A percentile compares a stretch with the other conserved stretches of the same genome.
phyloP scores from a whole-genome alignment of 2,329 filamentous ascomycete genomes.

The Aspergillus quadricinctus region DNA sequence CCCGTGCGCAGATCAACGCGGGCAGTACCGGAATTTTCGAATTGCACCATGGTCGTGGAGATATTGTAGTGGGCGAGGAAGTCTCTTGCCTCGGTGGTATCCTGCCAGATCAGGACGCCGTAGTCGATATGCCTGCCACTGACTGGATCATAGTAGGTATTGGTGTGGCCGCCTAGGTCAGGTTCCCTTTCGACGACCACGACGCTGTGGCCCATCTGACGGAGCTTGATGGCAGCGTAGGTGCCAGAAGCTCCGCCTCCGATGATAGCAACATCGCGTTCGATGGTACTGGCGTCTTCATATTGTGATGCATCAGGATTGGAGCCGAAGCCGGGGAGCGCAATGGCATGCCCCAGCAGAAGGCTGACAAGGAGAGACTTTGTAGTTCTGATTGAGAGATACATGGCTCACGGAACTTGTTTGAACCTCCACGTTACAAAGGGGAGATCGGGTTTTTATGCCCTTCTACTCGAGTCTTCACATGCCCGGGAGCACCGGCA shows the following conservation, averaged over 20 bases:
- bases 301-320: neutral
- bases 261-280: slow-evolving; percentile 25
- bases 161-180: slow-evolving; percentile 24
- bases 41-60: neutral
- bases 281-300: slow-evolving; percentile 4
- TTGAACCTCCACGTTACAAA: neutral
- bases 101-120: slow-evolving; percentile 24
- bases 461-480: neutral
- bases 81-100: slow-evolving; percentile 13
- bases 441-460: neutral
- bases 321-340: neutral
- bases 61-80: slow-evolving; percentile 24
- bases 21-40: neutral
- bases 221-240: slow-evolving; percentile 26
- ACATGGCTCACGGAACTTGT: neutral
- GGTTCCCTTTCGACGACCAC: slow-evolving; percentile 24
- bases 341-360: neutral
- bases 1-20: slow-evolving; percentile 22
- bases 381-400: neutral
- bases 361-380: neutral
- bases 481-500: too few relatives aligned
- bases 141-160: slow-evolving; percentile 20
- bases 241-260: slow-evolving; percentile 28
- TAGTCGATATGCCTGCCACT: slow-evolving; percentile 21
- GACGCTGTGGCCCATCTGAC: slow-evolving; percentile 20